These are phyloP conservation scores for Hyaloscypha hepaticicola DNA, from an alignment of 495 filamentous ascomycete species.

Conservation along the genomic window DNA sequence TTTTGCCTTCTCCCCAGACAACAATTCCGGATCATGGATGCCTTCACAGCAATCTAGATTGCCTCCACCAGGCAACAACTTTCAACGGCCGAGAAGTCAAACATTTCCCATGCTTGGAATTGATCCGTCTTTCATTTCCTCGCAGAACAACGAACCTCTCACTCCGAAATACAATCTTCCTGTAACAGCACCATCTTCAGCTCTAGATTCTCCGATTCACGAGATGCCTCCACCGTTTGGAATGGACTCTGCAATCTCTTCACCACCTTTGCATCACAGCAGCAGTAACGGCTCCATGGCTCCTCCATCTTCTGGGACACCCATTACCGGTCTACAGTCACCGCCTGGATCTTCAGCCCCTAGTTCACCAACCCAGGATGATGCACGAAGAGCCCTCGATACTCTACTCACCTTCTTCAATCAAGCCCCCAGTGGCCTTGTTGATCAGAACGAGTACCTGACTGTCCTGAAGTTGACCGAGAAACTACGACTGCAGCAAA, in stretches of 20 bases:
- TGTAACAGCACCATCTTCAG: conserved; percentile 54
- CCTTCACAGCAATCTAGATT: conserved; percentile 63
- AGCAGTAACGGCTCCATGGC: conserved; percentile 53
- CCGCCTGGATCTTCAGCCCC: conserved; percentile 46
- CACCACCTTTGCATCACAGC: conserved; percentile 51
- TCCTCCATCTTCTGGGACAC: conserved; percentile 44
- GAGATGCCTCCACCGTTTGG: conserved; percentile 52
- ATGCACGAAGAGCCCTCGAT: conserved; percentile 82
- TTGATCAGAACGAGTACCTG: conserved; percentile 81
- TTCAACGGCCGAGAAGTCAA: conserved; percentile 82
- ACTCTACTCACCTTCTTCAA: conserved; percentile 83
- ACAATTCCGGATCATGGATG: conserved; percentile 67
- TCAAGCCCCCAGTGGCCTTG: conserved; percentile 62
- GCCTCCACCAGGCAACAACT: conserved; percentile 53
- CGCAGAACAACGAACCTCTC: conserved; percentile 59
- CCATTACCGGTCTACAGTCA: conserved; percentile 39
- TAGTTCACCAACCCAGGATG: conserved; percentile 81
- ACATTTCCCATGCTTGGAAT: conserved; percentile 75
- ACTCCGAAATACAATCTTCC: conserved; percentile 63
- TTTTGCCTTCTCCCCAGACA: conserved; percentile 74
- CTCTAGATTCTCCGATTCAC: conserved; percentile 70
- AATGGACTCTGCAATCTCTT: conserved; percentile 53
- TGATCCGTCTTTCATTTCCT: conserved; percentile 70
- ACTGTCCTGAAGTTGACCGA: conserved; percentile 84
- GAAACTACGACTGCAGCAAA: conserved; percentile 71